Evolutionary conservation across 805 yeast species (phyloP), one percentile per base, ranked within the genome.

Genomic region (Grigorovia transvaalensis): DNA sequence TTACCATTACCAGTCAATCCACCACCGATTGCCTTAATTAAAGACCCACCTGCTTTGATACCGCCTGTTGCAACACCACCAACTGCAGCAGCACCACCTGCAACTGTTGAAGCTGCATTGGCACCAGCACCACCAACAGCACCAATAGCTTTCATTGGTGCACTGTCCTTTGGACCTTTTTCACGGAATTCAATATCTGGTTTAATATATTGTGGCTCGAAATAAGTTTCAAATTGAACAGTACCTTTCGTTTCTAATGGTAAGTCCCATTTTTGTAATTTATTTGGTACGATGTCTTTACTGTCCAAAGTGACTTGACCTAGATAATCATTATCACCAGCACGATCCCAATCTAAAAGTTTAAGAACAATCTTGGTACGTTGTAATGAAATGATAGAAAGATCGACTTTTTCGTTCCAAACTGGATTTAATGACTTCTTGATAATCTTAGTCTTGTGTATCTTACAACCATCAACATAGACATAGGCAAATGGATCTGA

Each of bases 271-370:
- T 73, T 71, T 41, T 77, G 72, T 13, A 74, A 59, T 44, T 73
- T 64, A 27, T 68, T 68, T 1, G 82, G 77, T n/a, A 71, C 71
- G 44, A 85, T 57, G 2, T 72, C 54, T 1, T 78, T 66, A 17
- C 82, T 64, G 57, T 83, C 83, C 40, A 85, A 55, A 1, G 55
- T 56, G 8, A 75, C 77, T 38, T 67, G 59, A 45, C 90, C 90
- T 49, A 86, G 65, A 23, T 74, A 63, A 56, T 80, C 85, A 66
- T 82, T 80, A 49, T 75, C 78, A 56, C 87, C 90, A 23, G 89
- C 77, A 63, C 84, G 74, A 67, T 86, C 93, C 91, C 91, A 86
- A 66, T 86, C 93, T 60, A 69, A 78, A 17, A 82, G 79, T 46
- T 75, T 76, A 23, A 82, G 57, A 38, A 66, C 55, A 30, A 84